Evolutionary conservation across 176 grass and related monocot genomes (phyloP), one percentile per base, ranked within the genome.

Genomic region (Hyparrhenia diplandra): DNA sequence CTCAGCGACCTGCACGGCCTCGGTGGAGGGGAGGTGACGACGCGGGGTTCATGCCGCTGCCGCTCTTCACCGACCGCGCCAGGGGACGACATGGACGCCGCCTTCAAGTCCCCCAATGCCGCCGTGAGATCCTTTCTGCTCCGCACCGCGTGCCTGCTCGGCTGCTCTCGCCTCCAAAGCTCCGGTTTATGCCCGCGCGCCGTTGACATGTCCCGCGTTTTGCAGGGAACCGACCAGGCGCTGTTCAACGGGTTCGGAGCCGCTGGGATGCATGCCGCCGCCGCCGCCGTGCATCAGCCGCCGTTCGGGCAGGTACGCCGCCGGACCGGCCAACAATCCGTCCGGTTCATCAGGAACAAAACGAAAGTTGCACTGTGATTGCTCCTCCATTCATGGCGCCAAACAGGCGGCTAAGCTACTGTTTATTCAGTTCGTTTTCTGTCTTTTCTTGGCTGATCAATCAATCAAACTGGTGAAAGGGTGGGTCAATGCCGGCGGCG

Each of bases 101-200:
- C 88, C 43, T 97, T 91, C 84, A 91, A 91, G 85, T 78, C 88
- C 32, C 86, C 84, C 78, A 87, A 89, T 74, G 71, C 75, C 91
- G 68, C 78, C 39, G 94, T 97, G 87, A 46, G 80, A 79, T 60
- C 41, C 35, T 55, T 60, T 0, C 13, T 42, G 6, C 21, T 8
- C 18, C 20, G 41, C 11, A 4, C 25, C 52, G 29, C 27, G 2
- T 0, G 16, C 11, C n/a, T n/a, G n/a, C n/a, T n/a, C n/a, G n/a
- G n/a, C 13, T 23, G 25, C 28, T 75, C 27, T 27, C 42, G 23
- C 17, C 23, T 24, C 36, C 45, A 40, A 23, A 59, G 24, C 29
- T 75, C 45, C 13, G 7, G 5, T 55, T 10, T 32, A 27, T 25
- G 24, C 23, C 10, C 10, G 24, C 52, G 8, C 8, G 55, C 68